Conservation (phyloP, 805 yeast species). For the Saccharomycopsis sp. region DNA sequence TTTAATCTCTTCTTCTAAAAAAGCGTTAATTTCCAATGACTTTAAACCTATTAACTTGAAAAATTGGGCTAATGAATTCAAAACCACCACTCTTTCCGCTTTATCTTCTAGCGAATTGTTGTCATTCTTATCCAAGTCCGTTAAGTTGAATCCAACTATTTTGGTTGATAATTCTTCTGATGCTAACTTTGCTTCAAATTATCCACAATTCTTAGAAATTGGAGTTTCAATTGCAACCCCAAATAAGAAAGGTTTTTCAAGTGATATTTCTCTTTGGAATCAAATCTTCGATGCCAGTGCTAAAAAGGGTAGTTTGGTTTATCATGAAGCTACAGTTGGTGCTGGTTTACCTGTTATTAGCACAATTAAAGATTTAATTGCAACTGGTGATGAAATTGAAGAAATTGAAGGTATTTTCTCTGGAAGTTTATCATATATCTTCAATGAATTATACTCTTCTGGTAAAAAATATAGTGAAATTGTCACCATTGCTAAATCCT, state of each 20-base stretch:
- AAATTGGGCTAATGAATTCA: conserved; percentile 42
- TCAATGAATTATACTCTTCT: conserved; percentile 81
- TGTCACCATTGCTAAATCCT: conserved; percentile 74
- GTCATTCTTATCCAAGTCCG: conserved; percentile 41
- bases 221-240: conserved; percentile 97
- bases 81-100: conserved; percentile 34
- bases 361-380: conserved; percentile 76
- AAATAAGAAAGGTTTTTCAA: conserved; percentile 93
- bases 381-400: conserved; percentile 87
- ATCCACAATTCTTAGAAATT: conserved; percentile 59
- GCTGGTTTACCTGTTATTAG: conserved; percentile 95
- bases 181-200: conserved; percentile 62
- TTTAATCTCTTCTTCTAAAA: conserved; percentile 64
- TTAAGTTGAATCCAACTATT: conserved; percentile 49
- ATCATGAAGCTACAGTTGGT: conserved; percentile 98
- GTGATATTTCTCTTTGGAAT: conserved; percentile 67
- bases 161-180: conserved; percentile 92
- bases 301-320: conserved; percentile 62
- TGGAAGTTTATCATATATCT: conserved; percentile 90
- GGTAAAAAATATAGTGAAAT: conserved; percentile 76
- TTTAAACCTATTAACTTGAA: conserved; percentile 61
- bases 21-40: conserved; percentile 57
- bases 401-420: conserved; percentile 94
- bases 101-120: conserved; percentile 50
- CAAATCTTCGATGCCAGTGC: conserved; percentile 50